phyloP scores from a whole-genome alignment of 352 stramenopile genomes.

The Phytophthora sp. region DNA sequence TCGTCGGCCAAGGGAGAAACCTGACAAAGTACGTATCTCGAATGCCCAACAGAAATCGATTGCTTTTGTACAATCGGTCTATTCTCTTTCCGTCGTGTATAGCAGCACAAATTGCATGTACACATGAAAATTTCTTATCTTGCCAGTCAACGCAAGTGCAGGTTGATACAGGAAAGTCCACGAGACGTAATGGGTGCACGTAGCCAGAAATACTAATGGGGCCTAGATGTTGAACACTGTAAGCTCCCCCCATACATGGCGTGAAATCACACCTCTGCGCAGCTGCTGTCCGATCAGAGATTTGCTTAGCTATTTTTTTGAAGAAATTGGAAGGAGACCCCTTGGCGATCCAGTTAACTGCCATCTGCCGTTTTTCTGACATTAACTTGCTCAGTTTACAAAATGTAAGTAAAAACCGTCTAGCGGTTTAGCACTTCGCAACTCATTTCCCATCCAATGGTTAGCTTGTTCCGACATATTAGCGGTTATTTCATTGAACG shows the following conservation, averaged over 20 bases:
- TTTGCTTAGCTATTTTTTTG: background rate
- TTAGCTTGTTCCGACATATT: conserved; percentile 27
- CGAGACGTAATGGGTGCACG: conserved; percentile 4
- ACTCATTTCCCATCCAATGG: conserved; percentile 17
- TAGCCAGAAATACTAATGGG: background rate
- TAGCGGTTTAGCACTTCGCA: conserved; percentile 4
- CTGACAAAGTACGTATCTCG: background rate
- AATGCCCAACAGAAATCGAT: conserved; percentile 6
- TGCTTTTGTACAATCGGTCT: conserved; percentile 2
- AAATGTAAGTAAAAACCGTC: conserved; percentile 6
- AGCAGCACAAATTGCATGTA: conserved; percentile 7
- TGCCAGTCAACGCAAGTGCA: conserved; percentile 17
- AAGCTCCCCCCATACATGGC: background rate
- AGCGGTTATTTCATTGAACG: conserved; percentile 18
- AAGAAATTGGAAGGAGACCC: background rate
- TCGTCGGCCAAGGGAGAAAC: conserved; percentile 4
- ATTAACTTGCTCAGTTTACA: background rate
- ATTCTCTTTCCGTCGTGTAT: background rate
- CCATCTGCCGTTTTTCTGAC: background rate
- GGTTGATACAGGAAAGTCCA: background rate
- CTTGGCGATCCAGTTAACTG: background rate
- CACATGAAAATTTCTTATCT: conserved; percentile 11
- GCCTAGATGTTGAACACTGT: background rate
- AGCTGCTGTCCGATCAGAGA: background rate
- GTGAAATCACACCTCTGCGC: background rate